A percentile compares a stretch with the other conserved stretches of the same genome.
These are phyloP conservation scores for Saturnispora mendoncae DNA, from an alignment of 805 yeast species.

Conservation along the genomic window DNA sequence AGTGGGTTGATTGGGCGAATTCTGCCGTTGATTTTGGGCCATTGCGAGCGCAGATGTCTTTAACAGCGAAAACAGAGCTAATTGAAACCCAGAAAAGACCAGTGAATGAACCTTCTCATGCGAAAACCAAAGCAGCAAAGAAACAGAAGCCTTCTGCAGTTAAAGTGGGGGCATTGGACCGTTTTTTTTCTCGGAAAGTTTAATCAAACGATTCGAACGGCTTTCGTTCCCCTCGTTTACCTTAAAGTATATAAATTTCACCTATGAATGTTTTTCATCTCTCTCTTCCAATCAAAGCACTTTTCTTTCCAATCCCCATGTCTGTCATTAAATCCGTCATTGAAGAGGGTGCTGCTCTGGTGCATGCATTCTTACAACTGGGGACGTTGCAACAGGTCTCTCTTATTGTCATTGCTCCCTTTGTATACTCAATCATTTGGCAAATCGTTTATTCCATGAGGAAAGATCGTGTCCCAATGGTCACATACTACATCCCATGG, in stretches of 20 bases:
- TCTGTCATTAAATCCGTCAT: constrained; percentile 21
- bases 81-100: neutral
- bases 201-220: neutral
- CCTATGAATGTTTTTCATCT: neutral
- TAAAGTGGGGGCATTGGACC: constrained; percentile 58
- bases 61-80: constrained; percentile 14
- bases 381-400: constrained; percentile 24
- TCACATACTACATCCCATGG: constrained; percentile 92
- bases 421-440: constrained; percentile 55
- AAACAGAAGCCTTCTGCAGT: constrained; percentile 32
- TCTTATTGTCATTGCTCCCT: constrained; percentile 41
- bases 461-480: constrained; percentile 81
- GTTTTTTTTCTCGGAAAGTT: constrained; percentile 43
- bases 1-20: neutral
- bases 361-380: constrained; percentile 13
- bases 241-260: neutral
- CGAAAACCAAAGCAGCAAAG: constrained; percentile 19
- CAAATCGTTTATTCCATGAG: constrained; percentile 64
- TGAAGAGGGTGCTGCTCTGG: constrained; percentile 14
- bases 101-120: constrained; percentile 9
- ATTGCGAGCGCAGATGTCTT: constrained; percentile 6
- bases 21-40: neutral
- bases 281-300: neutral
- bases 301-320: constrained; percentile 14
- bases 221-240: constrained; percentile 10